Evolutionary conservation across 176 grass and related monocot species (phyloP), one percentile per base, ranked within the genome.

Genomic region (Alloteropsis semialata): DNA sequence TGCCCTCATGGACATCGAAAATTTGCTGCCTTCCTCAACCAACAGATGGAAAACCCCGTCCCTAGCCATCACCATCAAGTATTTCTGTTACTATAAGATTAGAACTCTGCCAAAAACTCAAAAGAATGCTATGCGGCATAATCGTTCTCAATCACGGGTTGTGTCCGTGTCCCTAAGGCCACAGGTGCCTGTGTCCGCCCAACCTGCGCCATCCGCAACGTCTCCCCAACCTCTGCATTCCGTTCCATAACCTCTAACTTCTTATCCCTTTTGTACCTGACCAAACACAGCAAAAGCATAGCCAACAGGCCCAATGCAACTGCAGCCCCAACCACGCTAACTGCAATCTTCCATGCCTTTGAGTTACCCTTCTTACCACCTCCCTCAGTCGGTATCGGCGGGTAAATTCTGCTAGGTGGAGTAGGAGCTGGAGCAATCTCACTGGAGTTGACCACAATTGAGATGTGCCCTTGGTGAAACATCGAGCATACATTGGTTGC

Each of bases 361-460:
- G 86, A 90, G 61, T 65, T 83, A 17, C 81, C 82, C 83, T 96
- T 92, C 18, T 25, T 18, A 46, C 13, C 28, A 14, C 36, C 73
- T 72, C 78, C 65, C 0, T 25, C 0, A 0, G 84, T 43, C 29
- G 87, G 79, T 34, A 65, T 64, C 0, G 86, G 57, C 0, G 86
- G 69, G 29, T 81, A 15, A 30, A 79, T 46, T 4, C 34, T n/a
- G 54, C 69, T 77, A 6, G 72, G 10, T 19, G 93, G 91, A 28
- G 80, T 56, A 10, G 87, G 80, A 69, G 87, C 13, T 75, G 93
- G 87, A 94, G 82, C 73, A 63, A 90, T 34, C 41, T 30, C 89
- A 7, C 70, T 94, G 10, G 91, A 86, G 79, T 96, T 99, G 34
- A 94, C 89, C 76, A 93, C 97, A n/a, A 99, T 92, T 1, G 91